These are phyloP conservation scores for Tulasnella sp. DNA, from an alignment of 768 basidiomycete species.

Conservation along the genomic window DNA sequence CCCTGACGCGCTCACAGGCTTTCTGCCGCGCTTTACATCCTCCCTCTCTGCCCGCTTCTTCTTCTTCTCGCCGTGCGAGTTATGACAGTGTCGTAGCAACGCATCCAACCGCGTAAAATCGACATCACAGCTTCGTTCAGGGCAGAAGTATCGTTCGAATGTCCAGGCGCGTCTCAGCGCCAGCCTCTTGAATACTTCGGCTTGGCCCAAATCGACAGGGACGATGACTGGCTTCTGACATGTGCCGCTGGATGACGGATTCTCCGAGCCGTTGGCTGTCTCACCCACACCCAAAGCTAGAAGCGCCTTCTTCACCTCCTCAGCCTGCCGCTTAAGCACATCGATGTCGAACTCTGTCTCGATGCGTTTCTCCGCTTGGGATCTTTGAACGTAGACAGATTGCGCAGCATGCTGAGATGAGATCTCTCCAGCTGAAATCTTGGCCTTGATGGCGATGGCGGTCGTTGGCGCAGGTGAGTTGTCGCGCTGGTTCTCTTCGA, in stretches of 20 bases:
- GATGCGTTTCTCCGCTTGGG: background rate
- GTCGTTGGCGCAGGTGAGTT: background rate
- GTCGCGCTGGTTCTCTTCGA: background rate
- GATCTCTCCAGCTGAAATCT: constrained; percentile 10
- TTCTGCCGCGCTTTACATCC: constrained; percentile 3
- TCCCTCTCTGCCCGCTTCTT: constrained; percentile 2
- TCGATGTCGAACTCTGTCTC: constrained; percentile 3
- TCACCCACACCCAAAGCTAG: background rate
- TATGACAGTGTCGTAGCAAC: constrained; percentile 6
- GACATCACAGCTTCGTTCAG: constrained; percentile 10
- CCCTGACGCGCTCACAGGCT: background rate
- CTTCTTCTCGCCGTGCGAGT: constrained; percentile 12
- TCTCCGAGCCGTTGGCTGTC: too few relatives aligned
- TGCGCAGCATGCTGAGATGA: constrained; percentile 12
- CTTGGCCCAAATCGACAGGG: background rate
- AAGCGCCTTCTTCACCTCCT: background rate
- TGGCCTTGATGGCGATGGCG: background rate
- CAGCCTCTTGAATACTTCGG: background rate
- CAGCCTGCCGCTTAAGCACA: background rate
- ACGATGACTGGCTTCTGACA: background rate
- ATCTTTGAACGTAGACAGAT: constrained; percentile 1
- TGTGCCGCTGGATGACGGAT: background rate
- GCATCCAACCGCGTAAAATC: constrained; percentile 17
- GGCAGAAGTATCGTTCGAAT: constrained; percentile 13
- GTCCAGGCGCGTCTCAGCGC: constrained; percentile 6